Conservation (phyloP, 2,329 filamentous ascomycete species). For the Epichloe aotearoae region DNA sequence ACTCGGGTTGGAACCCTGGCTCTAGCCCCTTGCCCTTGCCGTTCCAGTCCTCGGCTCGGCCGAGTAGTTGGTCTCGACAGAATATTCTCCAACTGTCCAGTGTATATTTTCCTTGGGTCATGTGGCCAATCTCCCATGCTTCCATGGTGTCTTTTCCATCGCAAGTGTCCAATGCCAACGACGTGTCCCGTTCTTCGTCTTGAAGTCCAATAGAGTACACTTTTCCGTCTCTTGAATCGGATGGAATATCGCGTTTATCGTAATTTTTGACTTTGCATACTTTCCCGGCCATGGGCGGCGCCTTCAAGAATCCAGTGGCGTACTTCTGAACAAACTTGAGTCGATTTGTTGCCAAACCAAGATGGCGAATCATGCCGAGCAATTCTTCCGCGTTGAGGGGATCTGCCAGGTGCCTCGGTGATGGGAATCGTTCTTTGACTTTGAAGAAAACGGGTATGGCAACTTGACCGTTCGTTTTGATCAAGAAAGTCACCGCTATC, state of each 20-base stretch:
- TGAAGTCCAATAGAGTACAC: background rate
- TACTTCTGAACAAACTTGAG: slow-evolving; percentile 56
- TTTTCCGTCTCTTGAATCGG: background rate
- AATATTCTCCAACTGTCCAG: slow-evolving; percentile 91
- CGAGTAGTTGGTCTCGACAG: slow-evolving; percentile 66
- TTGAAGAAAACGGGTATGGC: slow-evolving; percentile 65
- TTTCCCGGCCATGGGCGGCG: slow-evolving; percentile 45
- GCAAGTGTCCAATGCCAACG: background rate
- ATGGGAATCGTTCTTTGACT: slow-evolving; percentile 56
- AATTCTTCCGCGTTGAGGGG: slow-evolving; percentile 38
- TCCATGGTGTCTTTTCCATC: slow-evolving; percentile 14
- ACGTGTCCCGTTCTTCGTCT: background rate
- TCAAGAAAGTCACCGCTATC: slow-evolving; percentile 72
- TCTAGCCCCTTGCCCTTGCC: slow-evolving; percentile 32
- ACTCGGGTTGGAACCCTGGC: slow-evolving; percentile 63
- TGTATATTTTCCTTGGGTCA: slow-evolving; percentile 72
- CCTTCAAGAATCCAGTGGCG: slow-evolving; percentile 52
- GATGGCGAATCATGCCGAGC: slow-evolving; percentile 47
- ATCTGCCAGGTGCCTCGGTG: slow-evolving; percentile 45
- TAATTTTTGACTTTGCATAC: slow-evolving; percentile 42
- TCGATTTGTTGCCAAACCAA: slow-evolving; percentile 59
- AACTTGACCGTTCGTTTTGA: slow-evolving; percentile 59
- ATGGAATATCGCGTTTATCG: slow-evolving; percentile 21
- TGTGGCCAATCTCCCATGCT: slow-evolving; percentile 73
- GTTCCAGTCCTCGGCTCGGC: slow-evolving; percentile 51